Evolutionary conservation across 352 stramenopile genomes (phyloP), one percentile per base, ranked within the genome.

Genomic region (Pythium periplocum): DNA sequence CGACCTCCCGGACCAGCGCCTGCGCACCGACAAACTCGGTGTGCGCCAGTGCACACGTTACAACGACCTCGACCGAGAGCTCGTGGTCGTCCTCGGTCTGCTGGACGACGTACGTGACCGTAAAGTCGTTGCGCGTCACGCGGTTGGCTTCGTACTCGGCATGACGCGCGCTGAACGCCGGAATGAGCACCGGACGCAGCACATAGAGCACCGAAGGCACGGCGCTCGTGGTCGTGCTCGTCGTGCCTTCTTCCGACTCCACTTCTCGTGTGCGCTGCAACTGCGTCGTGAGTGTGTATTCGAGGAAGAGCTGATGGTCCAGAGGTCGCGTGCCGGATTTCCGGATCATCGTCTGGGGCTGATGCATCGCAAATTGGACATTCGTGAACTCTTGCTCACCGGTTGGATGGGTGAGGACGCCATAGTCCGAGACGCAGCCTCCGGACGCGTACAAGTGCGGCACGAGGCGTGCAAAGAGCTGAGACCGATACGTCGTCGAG

Each of bases 91-190:
- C 43, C 12, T 62, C 48, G 8, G 61, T 42, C 34, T 90, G 73
- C 53, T 90, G 80, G 40, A 87, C 61, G 45, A 90, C 81, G 53
- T 86, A 90, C 44, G 80, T 90, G 53, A 90, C 66, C 45, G 60
- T 74, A 43, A 87, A 75, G 34, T 87, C 65, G 53, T 71, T 68
- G 2, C 12, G 33, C 6, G 76, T 72, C 10, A 87, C 55, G 17
- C 49, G 55, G 4, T 75, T 61, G 7, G 53, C 45, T 30, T 66
- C 57, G 35, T 81, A 86, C 11, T 65, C 57, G 48, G 9, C 43
- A 49, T 65, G 61, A 45, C 52, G 61, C 45, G 55, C 51, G 49
- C 61, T 65, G 38, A 84, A 72, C 0, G 43, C 49, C 0, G 71
- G 67, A 8, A 69, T 67, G 43, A 59, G 51, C 17, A 87, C 75